Percentiles rank a stretch among this genome's conserved stretches.
Conservation (phyloP, 2,329 filamentous ascomycete species). For the Ascocoryne sarcoides region DNA sequence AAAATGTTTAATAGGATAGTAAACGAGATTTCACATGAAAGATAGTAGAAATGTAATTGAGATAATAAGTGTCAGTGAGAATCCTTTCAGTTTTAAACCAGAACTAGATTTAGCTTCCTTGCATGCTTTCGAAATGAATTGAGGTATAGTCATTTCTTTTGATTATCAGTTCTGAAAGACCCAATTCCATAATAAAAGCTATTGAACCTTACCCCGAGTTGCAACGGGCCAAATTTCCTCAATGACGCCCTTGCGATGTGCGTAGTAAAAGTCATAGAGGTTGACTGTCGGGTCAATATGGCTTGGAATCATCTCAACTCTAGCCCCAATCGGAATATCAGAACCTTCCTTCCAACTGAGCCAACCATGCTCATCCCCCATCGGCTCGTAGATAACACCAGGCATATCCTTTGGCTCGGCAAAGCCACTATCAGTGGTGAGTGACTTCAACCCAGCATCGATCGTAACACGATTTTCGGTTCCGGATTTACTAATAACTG, state of each 20-base stretch:
- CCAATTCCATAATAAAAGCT: slow-evolving; percentile 4
- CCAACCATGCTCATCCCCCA: not conserved
- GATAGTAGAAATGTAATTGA: too few relatives aligned
- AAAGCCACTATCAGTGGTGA: slow-evolving; percentile 40
- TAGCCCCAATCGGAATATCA: too few relatives aligned
- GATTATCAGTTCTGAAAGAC: too few relatives aligned
- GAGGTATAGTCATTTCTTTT: too few relatives aligned
- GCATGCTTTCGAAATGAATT: too few relatives aligned
- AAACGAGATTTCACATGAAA: too few relatives aligned
- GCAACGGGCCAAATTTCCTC: slow-evolving; percentile 45
- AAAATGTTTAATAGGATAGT: too few relatives aligned
- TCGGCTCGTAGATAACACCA: too few relatives aligned
- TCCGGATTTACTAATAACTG: slow-evolving; percentile 38
- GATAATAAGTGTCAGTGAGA: too few relatives aligned
- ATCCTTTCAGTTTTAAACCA: too few relatives aligned
- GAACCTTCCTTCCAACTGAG: slow-evolving; percentile 3
- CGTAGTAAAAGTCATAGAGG: slow-evolving; percentile 42
- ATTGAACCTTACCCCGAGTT: slow-evolving; percentile 43
- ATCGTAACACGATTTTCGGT: slow-evolving; percentile 39
- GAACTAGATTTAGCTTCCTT: too few relatives aligned
- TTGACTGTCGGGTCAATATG: slow-evolving; percentile 48
- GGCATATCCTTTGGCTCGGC: slow-evolving; percentile 11
- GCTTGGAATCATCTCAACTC: slow-evolving; percentile 38
- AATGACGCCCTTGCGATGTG: slow-evolving; percentile 37
- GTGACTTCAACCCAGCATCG: slow-evolving; percentile 40